Evolutionary conservation across 805 yeast species (phyloP), one percentile per base, ranked within the genome.

Genomic region (Clavispora santaluciae): DNA sequence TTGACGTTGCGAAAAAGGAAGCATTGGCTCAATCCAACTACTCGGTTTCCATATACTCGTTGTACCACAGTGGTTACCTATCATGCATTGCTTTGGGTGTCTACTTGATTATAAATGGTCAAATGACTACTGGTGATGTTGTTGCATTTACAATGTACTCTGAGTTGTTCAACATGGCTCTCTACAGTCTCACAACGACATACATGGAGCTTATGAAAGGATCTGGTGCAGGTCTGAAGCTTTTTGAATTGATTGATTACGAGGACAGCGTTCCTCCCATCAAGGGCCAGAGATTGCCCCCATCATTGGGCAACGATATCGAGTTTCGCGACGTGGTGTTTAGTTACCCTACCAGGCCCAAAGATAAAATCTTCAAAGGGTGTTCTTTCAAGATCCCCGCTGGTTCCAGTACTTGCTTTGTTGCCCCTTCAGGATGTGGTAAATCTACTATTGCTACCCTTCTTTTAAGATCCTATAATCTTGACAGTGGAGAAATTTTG

Each of bases 401-500:
- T 5, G 56, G 63, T 3, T 59, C 73, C 1, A 61, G 67, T 38
- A 66, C 73, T 4, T 46, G 75, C 55, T 62, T 70, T 44, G 75
- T 70, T 5, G 84, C 83, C 2, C 73, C 83, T 1, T 75, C 81
- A 2, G 84, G 84, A 1, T 73, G 80, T 43, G 84, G 84, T 15
- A 78, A 78, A 53, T 70, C 78, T 5, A 79, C 84, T 2, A 68
- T 81, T 26, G 79, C 81, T 15, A 61, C 78, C 1, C 61, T 76
- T 35, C 60, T 76, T 29, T 70, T 79, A 46, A 60, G 82, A 17
- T 74, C 77, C 39, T 78, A 78, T 53, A 70, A 74, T 42, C 67
- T 76, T 5, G 61, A 68, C 40, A 41, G 59, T 8, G 84, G 84
- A 8, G 53, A 63, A 38, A 76, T 79, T 10, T 43, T 61, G 22